Base-by-base conservation (phyloP, 2,329 filamentous ascomycete species). In the Sporothrix sp. region DNA sequence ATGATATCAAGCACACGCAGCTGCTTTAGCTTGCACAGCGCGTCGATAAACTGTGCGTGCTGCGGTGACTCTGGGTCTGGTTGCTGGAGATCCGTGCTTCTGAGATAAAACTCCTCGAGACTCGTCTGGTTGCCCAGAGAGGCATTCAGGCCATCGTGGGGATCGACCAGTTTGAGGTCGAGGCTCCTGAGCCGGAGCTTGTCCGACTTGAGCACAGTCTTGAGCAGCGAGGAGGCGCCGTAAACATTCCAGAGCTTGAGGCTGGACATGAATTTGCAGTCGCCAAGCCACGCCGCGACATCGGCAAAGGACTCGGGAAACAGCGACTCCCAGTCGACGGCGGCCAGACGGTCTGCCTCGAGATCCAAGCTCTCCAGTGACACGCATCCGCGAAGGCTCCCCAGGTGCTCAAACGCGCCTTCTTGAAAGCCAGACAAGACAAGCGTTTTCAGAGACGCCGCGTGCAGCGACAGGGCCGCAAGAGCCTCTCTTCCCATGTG, bases 401-500 rank as follows among this genome's bases (percentile, higher is more conserved):
- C 58, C 1, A 71, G 55, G 20, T 56, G 54, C 14, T 56, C 58
- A 20, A 68, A 59, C 2, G 61, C 60, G 1, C 54, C n/a, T 1
- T 51, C 52, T 4, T 60, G 53, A 7, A 71, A 58, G 28, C 57
- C 62, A 13, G 60, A 57, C 2, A 71, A 60, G 11, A 52, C 53
- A 3, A 71, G 59, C 3, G 38, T 54, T 37, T 57, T 62, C 5
- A 72, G 57, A 3, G 68, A 70, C 5, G 50, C 25, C 1, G 67
- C 60, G 48, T 71, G 69, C 1, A 48, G 46, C 21, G 52, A 73
- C 10, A 87, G 66, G 4, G 81, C 79, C 37, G 69, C 62, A 13
- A 84, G 74, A 1, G 79, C 76, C 38, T 75, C 67, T 3, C 68
- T 64, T 0, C 74, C 75, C 14, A 84, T 69, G 3, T 70, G 65